Base-by-base conservation (phyloP, 345 rosid species). In the Corchorus olitorius region DNA sequence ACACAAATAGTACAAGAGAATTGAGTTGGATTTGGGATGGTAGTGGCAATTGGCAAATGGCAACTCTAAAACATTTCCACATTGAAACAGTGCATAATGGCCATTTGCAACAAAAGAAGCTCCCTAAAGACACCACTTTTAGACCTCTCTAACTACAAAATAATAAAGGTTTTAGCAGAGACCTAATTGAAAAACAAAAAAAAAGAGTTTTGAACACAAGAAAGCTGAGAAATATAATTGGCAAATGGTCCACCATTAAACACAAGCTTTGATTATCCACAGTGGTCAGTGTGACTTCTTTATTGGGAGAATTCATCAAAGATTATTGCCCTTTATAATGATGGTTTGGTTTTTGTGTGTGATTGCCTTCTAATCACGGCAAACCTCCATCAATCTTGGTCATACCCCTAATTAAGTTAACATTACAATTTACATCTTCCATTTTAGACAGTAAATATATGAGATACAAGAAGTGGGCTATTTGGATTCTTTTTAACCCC, bases 351-450 rank as follows among this genome's bases (percentile, higher is more conserved):
- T 27, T 22, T 20, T 11, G 10, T 39, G 56, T 65, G 62, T 65
- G 64, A 61, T 67, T 59, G 74, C 81, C 80, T 79, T 45, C 72
- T 76, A 62, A 73, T 80, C 81, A 78, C 60, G 69, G 73, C 35
- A 75, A 70, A 14, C 49, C 52, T 45, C 84, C 86, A 79, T 50
- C 79, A 81, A 80, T 83, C 76, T 80, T 81, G 83, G 72, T 61
- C 41, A 62, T 60, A 62, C 54, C 33, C 48, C 41, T 27, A 27
- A 27, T 27, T 27, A 27, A 27, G 27, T 27, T 27, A 27, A 0
- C 1, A 27, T 27, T 27, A 27, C 56, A 43, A 54, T 70, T 65
- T 27, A 8, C 15, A 39, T 62, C 39, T 39, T 39, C 62, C 66
- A 55, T 43, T 59, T 65, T 22, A 70, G 58, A 62, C 41, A 20